Percentiles rank a stretch among this genome's conserved stretches.
Conservation (phyloP, 306 rosid species). For the Rosa rugosa region DNA sequence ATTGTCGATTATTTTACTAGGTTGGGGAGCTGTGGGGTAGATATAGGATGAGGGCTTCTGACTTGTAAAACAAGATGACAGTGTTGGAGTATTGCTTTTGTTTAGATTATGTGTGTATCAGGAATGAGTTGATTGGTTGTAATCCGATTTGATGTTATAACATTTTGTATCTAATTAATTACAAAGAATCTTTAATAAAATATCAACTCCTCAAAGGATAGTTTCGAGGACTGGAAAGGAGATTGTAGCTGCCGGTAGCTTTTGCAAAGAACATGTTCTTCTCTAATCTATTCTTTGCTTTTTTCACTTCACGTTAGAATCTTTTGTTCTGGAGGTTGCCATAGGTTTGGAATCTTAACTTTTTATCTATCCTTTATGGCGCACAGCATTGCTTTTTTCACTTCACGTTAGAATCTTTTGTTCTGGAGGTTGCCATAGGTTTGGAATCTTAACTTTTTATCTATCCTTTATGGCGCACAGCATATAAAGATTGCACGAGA, state of each 20-base stretch:
- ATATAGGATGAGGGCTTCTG: neutral
- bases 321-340: conserved; percentile 36
- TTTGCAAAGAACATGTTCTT: conserved; percentile 48
- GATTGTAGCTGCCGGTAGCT: conserved; percentile 15
- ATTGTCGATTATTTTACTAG: neutral
- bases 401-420: conserved; percentile 34
- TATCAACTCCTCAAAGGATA: conserved; percentile 18
- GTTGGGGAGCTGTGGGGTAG: neutral
- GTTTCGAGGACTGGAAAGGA: conserved; percentile 6
- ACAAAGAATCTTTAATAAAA: conserved; percentile 18
- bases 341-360: conserved; percentile 13
- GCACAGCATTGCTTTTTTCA: conserved; percentile 32
- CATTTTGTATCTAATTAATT: neutral
- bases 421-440: conserved; percentile 33
- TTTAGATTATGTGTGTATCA: neutral
- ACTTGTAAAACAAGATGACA: neutral
- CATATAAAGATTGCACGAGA: conserved; percentile 13
- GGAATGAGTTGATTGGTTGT: neutral
- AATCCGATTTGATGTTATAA: neutral
- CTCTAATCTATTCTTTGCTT: conserved; percentile 35
- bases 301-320: conserved; percentile 32
- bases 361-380: too few relatives aligned
- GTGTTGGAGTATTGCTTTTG: neutral
- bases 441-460: conserved; percentile 5
- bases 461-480: conserved; percentile 10